phyloP scores from a whole-genome alignment of 352 stramenopile genomes.

The Globisporangium heterothallicum region DNA sequence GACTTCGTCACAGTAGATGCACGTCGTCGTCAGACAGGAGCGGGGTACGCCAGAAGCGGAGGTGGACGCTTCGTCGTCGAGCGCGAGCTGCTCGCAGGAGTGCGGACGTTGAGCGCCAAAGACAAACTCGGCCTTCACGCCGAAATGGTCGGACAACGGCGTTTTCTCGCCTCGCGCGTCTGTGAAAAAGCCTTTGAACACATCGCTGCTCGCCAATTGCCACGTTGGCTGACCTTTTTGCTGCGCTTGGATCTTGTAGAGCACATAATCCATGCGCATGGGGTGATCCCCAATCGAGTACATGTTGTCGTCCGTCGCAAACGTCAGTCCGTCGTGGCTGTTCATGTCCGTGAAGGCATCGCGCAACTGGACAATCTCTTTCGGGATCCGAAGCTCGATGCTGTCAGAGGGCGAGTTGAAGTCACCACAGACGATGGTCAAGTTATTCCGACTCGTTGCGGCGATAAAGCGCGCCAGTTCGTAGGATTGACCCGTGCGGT shows the following conservation, averaged over 20 bases:
- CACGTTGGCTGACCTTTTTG: slow-evolving; percentile 18
- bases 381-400: slow-evolving; percentile 55
- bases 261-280: slow-evolving; percentile 83
- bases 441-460: slow-evolving; percentile 42
- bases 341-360: slow-evolving; percentile 75
- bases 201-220: slow-evolving; percentile 52
- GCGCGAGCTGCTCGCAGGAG: slow-evolving; percentile 27
- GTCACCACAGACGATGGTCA: slow-evolving; percentile 70
- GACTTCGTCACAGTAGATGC: slow-evolving; percentile 38
- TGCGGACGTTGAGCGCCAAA: slow-evolving; percentile 32
- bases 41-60: slow-evolving; percentile 5
- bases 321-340: slow-evolving; percentile 56
- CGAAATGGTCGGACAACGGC: slow-evolving; percentile 76
- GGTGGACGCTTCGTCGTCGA: slow-evolving; percentile 15
- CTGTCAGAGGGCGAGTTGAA: slow-evolving; percentile 80
- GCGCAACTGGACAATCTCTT: slow-evolving; percentile 42
- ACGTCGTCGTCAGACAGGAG: slow-evolving; percentile 34
- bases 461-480: slow-evolving; percentile 70
- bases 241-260: slow-evolving; percentile 50
- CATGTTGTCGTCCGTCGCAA: slow-evolving; percentile 75
- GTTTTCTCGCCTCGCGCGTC: slow-evolving; percentile 51
- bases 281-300: slow-evolving; percentile 75
- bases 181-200: slow-evolving; percentile 78
- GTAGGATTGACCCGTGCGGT: slow-evolving; percentile 62
- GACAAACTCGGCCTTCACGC: slow-evolving; percentile 61